Percentiles rank a stretch among this genome's conserved stretches.
Evolutionary conservation across 2,329 filamentous ascomycete species (phyloP).

Genomic region (Simplicillium sp.): DNA sequence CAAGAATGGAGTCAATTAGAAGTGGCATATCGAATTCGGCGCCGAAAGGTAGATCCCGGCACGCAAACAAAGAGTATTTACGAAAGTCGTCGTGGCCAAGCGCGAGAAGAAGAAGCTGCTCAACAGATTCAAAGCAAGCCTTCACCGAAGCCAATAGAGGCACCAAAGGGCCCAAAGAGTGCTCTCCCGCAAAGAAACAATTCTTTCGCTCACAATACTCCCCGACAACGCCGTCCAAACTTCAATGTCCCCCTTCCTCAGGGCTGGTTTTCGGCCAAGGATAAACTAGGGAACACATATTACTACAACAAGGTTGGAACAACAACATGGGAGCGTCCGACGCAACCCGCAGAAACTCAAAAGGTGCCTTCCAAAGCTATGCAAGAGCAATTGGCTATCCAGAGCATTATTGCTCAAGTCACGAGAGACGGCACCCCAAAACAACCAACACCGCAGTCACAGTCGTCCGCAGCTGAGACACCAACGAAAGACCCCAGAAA

Average conservation of each 20-base stretch:
- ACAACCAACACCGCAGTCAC: constrained; percentile 24
- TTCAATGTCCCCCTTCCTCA: constrained; percentile 53
- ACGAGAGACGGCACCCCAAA: constrained; percentile 55
- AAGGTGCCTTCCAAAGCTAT: constrained; percentile 56
- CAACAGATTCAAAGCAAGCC: constrained; percentile 28
- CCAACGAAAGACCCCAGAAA: constrained; percentile 49
- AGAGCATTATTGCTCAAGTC: constrained; percentile 79
- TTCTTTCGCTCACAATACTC: constrained; percentile 37
- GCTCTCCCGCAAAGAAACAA: constrained; percentile 45
- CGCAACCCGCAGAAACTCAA: constrained; percentile 51
- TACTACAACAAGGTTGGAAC: constrained; percentile 74
- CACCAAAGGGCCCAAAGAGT: constrained; percentile 51
- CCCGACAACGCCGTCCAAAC: constrained; percentile 44
- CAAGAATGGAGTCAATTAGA: constrained; percentile 85
- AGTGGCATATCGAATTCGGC: constrained; percentile 83
- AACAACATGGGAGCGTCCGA: constrained; percentile 77
- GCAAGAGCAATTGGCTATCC: constrained; percentile 62
- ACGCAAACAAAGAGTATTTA: constrained; percentile 46
- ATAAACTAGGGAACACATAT: constrained; percentile 64
- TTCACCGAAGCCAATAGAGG: constrained; percentile 36
- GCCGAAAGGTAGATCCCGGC: constrained; percentile 74
- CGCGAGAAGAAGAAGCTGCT: constrained; percentile 28
- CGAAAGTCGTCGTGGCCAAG: constrained; percentile 49
- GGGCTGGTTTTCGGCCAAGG: constrained; percentile 78
- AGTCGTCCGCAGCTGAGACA: constrained; percentile 45